Evolutionary conservation across 495 filamentous ascomycete genomes (phyloP), one percentile per base, ranked within the genome.

Genomic region (Gamarada debralockiae): DNA sequence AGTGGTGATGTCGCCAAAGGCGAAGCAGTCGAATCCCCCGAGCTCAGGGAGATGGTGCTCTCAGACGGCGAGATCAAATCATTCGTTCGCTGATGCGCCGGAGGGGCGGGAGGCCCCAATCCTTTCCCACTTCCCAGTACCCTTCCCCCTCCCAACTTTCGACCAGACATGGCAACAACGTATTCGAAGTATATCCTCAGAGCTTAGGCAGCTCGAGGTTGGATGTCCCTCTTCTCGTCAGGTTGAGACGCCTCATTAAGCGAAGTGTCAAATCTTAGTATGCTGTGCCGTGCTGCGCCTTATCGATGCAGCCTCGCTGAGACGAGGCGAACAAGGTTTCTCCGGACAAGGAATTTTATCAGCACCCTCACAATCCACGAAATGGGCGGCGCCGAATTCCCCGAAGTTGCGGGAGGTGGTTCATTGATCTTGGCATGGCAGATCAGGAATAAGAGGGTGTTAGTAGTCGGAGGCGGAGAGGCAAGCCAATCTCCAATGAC

Each of bases 381-480:
- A 21, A 62, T 58, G 55, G 42, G 40, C 27, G 55, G 50, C 20
- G 52, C 51, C 15, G 66, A 82, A 49, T 96, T 85, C 67, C 92
- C 92, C 57, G 75, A 82, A 47, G 76, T 97, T 20, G 84, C 96
- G 67, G 87, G 88, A 34, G 92, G 92, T 46, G 93, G 92, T 37
- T 97, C 92, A 34, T 71, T 98, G 52, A 90, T 97, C 50, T 71
- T 98, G 41, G 93, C 93, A 59, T 98, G 90, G 90, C 93, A 97
- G 72, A 78, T 93, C 52, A 86, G 80, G 62, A 80, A 84, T 63
- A 96, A 92, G 65, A 73, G 78, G 53, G 82, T 97, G 3, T 68
- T 98, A 10, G 88, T 98, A 1, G 78, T 98, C 7, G 93, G 93
- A 52, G 93, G 93, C 56, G 93, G 93, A 65, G 91, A 97, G 76